Evolutionary conservation across 306 rosid species (phyloP).

Genomic region (Sechiopsis laciniata): DNA sequence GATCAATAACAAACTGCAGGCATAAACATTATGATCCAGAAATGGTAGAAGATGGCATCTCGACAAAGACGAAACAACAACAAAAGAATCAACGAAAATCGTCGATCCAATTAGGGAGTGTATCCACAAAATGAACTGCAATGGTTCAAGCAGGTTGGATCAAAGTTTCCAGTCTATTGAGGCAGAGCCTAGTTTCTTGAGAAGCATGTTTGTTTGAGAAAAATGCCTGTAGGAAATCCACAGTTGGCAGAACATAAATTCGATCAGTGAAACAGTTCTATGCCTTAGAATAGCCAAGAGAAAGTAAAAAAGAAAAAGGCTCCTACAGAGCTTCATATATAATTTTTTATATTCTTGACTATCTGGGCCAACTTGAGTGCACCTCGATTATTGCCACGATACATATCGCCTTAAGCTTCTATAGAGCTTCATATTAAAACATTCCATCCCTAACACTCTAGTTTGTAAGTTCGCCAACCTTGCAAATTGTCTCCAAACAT

Average conservation of each 20-base stretch:
- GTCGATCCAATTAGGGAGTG: not conserved
- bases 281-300: not conserved
- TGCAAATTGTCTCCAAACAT: not conserved
- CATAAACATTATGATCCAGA: not conserved
- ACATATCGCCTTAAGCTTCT: too few relatives aligned
- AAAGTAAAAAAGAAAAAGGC: not conserved
- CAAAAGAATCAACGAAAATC: not conserved
- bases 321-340: not conserved
- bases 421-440: not conserved
- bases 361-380: too few relatives aligned
- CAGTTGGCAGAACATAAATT: not conserved
- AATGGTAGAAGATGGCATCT: not conserved
- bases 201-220: slow-evolving; percentile 72
- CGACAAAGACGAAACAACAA: not conserved
- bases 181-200: slow-evolving; percentile 49
- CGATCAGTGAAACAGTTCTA: not conserved
- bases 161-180: slow-evolving; percentile 88
- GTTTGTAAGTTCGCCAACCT: not conserved
- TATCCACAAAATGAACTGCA: slow-evolving; percentile 10
- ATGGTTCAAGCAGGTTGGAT: slow-evolving; percentile 15
- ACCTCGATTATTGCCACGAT: too few relatives aligned
- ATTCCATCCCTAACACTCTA: not conserved
- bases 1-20: not conserved
- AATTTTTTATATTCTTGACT: too few relatives aligned
- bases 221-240: slow-evolving; percentile 59